Conservation (phyloP, 106 monocot species). For the Acorus gramineus region DNA sequence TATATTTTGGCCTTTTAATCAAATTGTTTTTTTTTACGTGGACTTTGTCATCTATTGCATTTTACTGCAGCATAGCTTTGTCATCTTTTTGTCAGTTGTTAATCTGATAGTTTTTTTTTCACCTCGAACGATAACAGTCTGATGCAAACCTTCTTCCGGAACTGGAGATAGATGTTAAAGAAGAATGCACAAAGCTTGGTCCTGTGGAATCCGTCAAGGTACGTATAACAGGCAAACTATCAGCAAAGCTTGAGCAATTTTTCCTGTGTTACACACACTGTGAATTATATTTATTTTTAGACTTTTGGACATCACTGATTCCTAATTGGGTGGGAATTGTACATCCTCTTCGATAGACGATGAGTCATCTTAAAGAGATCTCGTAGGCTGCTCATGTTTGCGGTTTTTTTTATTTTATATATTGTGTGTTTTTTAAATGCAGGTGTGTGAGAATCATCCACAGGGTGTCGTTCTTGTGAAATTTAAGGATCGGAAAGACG, state of each 20-base stretch:
- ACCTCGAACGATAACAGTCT: constrained; percentile 31
- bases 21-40: too few species aligned
- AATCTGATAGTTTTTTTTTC: too few species aligned
- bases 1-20: too few species aligned
- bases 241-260: background rate
- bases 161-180: constrained; percentile 77
- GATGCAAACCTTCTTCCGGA: constrained; percentile 87
- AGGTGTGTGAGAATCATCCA: constrained; percentile 96
- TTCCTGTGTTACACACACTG: background rate
- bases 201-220: constrained; percentile 84
- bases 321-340: too few species aligned
- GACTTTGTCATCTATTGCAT: too few species aligned
- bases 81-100: too few species aligned
- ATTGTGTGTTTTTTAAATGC: constrained; percentile 9
- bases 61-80: too few species aligned
- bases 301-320: too few species aligned
- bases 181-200: constrained; percentile 84
- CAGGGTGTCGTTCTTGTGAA: constrained; percentile 87
- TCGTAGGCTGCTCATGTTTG: background rate
- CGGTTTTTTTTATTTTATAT: background rate
- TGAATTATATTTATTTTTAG: too few species aligned
- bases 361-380: too few species aligned
- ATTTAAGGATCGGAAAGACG: constrained; percentile 87
- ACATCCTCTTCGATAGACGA: too few species aligned
- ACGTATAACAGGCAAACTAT: background rate